Evolutionary conservation across 2,329 filamentous ascomycete species (phyloP).

Genomic region (Balansia obtecta): DNA sequence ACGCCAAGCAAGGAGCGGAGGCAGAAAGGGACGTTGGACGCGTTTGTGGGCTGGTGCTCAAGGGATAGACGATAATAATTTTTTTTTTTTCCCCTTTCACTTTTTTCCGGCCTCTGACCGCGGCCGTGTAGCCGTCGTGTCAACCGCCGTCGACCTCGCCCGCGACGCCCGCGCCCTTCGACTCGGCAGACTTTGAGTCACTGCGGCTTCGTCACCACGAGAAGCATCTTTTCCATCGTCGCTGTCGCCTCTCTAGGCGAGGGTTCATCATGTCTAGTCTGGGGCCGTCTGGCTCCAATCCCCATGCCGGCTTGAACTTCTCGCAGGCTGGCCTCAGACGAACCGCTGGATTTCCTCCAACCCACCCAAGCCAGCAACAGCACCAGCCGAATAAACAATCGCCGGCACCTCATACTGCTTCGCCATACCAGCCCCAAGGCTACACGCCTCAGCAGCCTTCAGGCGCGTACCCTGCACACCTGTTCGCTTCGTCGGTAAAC

Average conservation of each 20-base stretch:
- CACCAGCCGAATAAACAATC: slow-evolving; percentile 43
- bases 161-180: not conserved
- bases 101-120: not conserved
- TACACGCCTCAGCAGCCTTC: slow-evolving; percentile 41
- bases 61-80: not conserved
- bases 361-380: slow-evolving; percentile 36
- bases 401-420: slow-evolving; percentile 39
- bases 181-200: not conserved
- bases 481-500: slow-evolving; percentile 38
- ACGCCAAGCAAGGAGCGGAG: slow-evolving; percentile 3
- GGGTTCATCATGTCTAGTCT: slow-evolving; percentile 32
- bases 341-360: slow-evolving; percentile 28
- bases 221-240: not conserved
- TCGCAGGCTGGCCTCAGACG: slow-evolving; percentile 38
- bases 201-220: slow-evolving; percentile 1
- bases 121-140: not conserved
- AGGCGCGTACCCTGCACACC: slow-evolving; percentile 36
- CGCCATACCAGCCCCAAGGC: slow-evolving; percentile 41
- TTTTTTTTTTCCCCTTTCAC: not conserved
- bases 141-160: not conserved
- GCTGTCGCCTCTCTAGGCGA: slow-evolving; percentile 1
- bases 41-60: slow-evolving; percentile 1
- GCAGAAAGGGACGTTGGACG: slow-evolving; percentile 3
- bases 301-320: slow-evolving; percentile 41
- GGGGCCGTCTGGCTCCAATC: slow-evolving; percentile 36